A percentile compares a stretch with the other conserved stretches of the same genome.
phyloP scores from a whole-genome alignment of 768 basidiomycete genomes.

The Mycena indigotica region DNA sequence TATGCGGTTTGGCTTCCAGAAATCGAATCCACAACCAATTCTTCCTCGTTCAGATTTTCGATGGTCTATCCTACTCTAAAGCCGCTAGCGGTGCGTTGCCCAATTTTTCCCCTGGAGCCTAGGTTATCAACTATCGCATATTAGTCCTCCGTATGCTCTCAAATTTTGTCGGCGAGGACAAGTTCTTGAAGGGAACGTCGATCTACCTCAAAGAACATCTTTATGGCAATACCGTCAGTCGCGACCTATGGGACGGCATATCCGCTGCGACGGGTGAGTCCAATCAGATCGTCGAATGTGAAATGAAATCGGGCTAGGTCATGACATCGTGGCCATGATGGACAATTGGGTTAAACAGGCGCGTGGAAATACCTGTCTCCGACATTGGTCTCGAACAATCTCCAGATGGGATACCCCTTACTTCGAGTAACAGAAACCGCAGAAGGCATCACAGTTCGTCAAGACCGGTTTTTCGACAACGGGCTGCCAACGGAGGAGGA shows the following conservation, averaged over 20 bases:
- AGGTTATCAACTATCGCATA: background rate
- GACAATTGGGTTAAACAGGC: constrained; percentile 88
- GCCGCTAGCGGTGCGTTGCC: constrained; percentile 69
- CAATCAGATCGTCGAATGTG: background rate
- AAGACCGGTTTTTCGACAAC: constrained; percentile 90
- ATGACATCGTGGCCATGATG: constrained; percentile 82
- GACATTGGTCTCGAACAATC: background rate
- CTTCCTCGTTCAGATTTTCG: constrained; percentile 67
- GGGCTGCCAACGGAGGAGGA: constrained; percentile 78
- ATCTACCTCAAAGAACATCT: constrained; percentile 88
- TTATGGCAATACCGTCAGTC: constrained; percentile 82
- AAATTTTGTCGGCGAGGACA: constrained; percentile 84
- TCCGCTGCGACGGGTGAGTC: constrained; percentile 61
- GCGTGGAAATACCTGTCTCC: no score
- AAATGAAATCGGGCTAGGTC: constrained; percentile 32
- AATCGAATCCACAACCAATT: background rate
- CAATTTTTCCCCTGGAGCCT: background rate
- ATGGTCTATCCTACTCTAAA: constrained; percentile 83
- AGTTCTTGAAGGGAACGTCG: constrained; percentile 85
- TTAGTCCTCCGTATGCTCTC: constrained; percentile 90
- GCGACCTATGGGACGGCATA: constrained; percentile 88
- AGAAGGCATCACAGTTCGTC: constrained; percentile 74
- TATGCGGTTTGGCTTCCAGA: background rate
- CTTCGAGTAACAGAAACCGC: constrained; percentile 79
- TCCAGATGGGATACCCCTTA: constrained; percentile 79